Evolutionary conservation across 306 rosid species (phyloP).

Genomic region (Arachis hypogaea): DNA sequence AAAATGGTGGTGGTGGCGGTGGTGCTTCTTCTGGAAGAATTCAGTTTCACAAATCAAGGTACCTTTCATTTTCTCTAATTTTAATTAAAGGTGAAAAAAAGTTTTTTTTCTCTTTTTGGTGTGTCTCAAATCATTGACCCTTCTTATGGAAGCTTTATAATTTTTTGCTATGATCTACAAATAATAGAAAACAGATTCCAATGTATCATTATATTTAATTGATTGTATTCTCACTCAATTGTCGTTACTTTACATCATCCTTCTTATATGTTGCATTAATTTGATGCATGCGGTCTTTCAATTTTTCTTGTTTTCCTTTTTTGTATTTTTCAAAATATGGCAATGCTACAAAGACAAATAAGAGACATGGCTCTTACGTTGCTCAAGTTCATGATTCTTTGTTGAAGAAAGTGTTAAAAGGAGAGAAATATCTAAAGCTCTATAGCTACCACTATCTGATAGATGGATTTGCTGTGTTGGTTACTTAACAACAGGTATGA

Average conservation of each 20-base stretch:
- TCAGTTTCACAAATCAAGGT: conserved; percentile 74
- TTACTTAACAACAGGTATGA: conserved; percentile 81
- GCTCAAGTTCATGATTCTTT: conserved; percentile 86
- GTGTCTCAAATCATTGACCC: conserved; percentile 37
- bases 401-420: conserved; percentile 75
- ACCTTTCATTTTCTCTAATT: conserved; percentile 7
- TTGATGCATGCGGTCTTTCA: conserved; percentile 13
- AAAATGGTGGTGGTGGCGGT: conserved; percentile 23
- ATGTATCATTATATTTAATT: conserved; percentile 9
- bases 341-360: conserved; percentile 63
- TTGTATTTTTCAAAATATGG: conserved; percentile 26
- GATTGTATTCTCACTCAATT: conserved; percentile 24
- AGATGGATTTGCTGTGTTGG: conserved; percentile 88
- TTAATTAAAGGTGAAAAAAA: conserved; percentile 17
- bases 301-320: background rate
- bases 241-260: background rate
- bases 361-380: conserved; percentile 59
- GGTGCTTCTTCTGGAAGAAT: conserved; percentile 49
- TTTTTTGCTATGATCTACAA: conserved; percentile 29
- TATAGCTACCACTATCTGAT: conserved; percentile 96
- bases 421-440: conserved; percentile 91
- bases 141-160: conserved; percentile 47
- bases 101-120: conserved; percentile 3
- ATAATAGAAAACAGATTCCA: conserved; percentile 24
- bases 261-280: conserved; percentile 26